Percentiles rank a stretch among this genome's conserved stretches.
phyloP scores from a whole-genome alignment of 2,329 filamentous ascomycete genomes.

The Colletotrichum tropicicola region DNA sequence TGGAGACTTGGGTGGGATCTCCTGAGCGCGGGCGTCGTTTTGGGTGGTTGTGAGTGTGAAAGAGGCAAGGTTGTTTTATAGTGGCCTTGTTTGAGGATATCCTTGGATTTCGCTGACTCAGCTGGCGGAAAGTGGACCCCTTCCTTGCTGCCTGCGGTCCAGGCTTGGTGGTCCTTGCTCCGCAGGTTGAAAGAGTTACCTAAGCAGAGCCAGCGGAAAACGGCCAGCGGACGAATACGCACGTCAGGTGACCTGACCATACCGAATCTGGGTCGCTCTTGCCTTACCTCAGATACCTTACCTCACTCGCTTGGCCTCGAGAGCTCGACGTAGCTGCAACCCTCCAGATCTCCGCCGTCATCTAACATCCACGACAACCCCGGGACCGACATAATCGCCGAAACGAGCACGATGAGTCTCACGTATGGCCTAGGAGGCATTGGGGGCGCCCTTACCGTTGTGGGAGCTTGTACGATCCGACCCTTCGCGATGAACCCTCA shows the following conservation, averaged over 20 bases:
- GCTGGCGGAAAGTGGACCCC: conserved; percentile 19
- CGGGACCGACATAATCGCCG: conserved; percentile 32
- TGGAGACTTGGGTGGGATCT: conserved; percentile 31
- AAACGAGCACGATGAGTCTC: conserved; percentile 70
- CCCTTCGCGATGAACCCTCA: conserved; percentile 13
- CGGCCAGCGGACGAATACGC: neutral
- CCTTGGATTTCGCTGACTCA: conserved; percentile 38
- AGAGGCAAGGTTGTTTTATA: conserved; percentile 28
- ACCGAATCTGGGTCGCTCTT: conserved; percentile 32
- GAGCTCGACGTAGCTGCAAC: conserved; percentile 33
- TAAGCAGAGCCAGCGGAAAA: neutral
- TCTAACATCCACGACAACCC: conserved; percentile 20
- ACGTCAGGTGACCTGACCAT: conserved; percentile 47
- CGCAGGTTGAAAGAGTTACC: neutral
- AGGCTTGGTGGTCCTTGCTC: neutral
- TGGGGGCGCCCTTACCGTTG: conserved; percentile 73
- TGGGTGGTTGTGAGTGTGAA: conserved; percentile 22
- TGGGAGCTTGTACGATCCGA: conserved; percentile 79
- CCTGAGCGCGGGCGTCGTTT: conserved; percentile 14
- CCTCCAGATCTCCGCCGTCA: conserved; percentile 19
- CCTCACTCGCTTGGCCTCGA: conserved; percentile 18
- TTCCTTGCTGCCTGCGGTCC: neutral
- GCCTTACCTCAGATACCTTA: conserved; percentile 27
- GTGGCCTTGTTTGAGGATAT: conserved; percentile 30
- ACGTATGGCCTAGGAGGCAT: conserved; percentile 75